phyloP scores from a whole-genome alignment of 257 asterid genomes.

The Capsicum rhomboideum region DNA sequence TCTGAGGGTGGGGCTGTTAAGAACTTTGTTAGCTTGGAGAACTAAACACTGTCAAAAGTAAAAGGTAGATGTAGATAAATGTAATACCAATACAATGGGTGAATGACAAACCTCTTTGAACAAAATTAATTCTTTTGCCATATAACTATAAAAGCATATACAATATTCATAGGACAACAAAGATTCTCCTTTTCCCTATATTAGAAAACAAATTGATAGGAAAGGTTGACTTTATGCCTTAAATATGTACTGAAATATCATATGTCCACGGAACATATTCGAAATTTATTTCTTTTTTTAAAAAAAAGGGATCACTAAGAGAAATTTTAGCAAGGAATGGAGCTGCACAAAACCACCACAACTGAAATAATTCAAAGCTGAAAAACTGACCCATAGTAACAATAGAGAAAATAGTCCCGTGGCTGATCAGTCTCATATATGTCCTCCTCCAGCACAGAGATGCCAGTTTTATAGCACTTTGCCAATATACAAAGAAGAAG shows the following conservation, averaged over 20 bases:
- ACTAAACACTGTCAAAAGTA: background rate
- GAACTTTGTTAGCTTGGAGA: background rate
- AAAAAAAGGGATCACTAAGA: background rate
- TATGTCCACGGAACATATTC: background rate
- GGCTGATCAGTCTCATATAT: conserved; percentile 82
- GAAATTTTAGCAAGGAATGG: background rate
- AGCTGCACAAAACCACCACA: background rate
- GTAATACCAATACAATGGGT: background rate
- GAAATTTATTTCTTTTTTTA: background rate
- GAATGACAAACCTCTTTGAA: background rate
- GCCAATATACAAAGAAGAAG: conserved; percentile 75
- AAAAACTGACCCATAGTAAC: conserved; percentile 78
- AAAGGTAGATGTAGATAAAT: background rate
- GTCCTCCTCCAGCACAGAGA: conserved; percentile 62
- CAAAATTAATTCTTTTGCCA: background rate
- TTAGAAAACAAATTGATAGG: background rate
- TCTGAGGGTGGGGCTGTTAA: background rate
- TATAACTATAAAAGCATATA: background rate
- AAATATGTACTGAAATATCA: background rate
- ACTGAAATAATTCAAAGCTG: background rate
- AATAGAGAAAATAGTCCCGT: conserved; percentile 74
- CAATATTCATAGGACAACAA: background rate
- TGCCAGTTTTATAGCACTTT: conserved; percentile 74
- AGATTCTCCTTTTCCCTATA: background rate
- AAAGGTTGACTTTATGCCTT: background rate